Conservation (phyloP, 371 early-diverging fungal genomes). For the Chytridium lagenaria region DNA sequence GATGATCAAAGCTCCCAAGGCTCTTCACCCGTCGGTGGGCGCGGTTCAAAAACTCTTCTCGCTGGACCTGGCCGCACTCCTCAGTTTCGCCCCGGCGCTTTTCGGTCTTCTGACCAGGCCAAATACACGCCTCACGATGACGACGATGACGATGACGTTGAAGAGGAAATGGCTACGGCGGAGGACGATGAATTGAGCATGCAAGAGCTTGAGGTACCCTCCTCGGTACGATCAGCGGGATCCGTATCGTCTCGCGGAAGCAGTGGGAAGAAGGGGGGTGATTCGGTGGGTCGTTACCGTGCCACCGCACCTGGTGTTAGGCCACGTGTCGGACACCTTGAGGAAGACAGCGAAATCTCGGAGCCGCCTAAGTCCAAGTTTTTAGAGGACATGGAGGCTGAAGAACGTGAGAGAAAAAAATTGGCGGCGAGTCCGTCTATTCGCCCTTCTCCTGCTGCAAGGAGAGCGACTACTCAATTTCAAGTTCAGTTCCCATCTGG, state of each 20-base stretch:
- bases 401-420: not conserved
- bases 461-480: not conserved
- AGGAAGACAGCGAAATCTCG: slow-evolving; percentile 11
- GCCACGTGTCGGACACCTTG: slow-evolving; percentile 6
- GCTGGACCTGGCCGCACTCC: not conserved
- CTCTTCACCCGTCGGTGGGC: not conserved
- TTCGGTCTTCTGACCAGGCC: slow-evolving; percentile 5
- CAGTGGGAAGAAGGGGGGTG: slow-evolving; percentile 5
- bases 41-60: not conserved
- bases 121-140: slow-evolving; percentile 14
- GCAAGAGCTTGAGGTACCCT: not conserved
- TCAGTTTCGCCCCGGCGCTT: slow-evolving; percentile 3
- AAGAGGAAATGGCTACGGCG: not conserved
- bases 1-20: not conserved
- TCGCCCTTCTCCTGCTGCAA: not conserved
- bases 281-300: slow-evolving; percentile 8
- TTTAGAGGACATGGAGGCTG: slow-evolving; percentile 10
- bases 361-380: slow-evolving; percentile 8
- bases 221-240: not conserved
- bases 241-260: not conserved
- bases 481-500: slow-evolving; percentile 4
- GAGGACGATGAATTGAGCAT: not conserved
- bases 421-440: not conserved
- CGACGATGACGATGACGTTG: slow-evolving; percentile 20
- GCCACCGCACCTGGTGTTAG: slow-evolving; percentile 7